Base-by-base conservation (phyloP, 495 filamentous ascomycete species). In the Talaromyces nanjingensis region DNA sequence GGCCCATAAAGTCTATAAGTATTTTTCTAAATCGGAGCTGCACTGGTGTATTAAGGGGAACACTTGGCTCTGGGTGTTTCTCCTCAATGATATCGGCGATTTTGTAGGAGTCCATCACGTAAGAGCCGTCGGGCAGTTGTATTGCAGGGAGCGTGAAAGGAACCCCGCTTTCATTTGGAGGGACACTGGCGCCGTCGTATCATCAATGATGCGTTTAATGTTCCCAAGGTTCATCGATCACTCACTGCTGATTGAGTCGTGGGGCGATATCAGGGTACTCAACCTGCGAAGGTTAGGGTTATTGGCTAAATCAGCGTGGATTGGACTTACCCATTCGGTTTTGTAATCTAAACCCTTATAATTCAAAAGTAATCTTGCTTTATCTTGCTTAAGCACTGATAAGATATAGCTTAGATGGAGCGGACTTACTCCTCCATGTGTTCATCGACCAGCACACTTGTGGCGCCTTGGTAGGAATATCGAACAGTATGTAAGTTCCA, bases 231-330 rank as follows among this genome's bases (percentile, higher is more conserved):
- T 27, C 27, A 27, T 27, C 27, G 27, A 27, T 27, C 27, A 27
- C 75, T 67, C 37, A 81, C 79, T 79, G 71, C 22, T 76, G 73
- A 62, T 79, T 71, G 53, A 86, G 69, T 25, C 61, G 76, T 1
- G 80, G 73, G 7, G 69, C 76, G 64, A 90, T 75, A 55, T 87
- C 81, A 4, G 85, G 86, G 69, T 88, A 88, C 67, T 89, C 83
- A 25, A 67, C 22, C 63, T 67, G 52, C 29, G 9, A 59, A 16
- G 0, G 16, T 59, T 63, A 56, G n/a, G 37, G 12, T 42, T 1
- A 16, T 42, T 42, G 37, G 12, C 12, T 11, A 14, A 2, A 16
- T 42, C 37, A 42, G 2, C 37, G 4, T 16, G 14, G 14, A 2
- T 42, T 42, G 12, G 37, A 42, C 45, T 14, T 62, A 84, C 70